Base-by-base conservation (phyloP, 441 rosid genomes). In the Erodium moschatum region DNA sequence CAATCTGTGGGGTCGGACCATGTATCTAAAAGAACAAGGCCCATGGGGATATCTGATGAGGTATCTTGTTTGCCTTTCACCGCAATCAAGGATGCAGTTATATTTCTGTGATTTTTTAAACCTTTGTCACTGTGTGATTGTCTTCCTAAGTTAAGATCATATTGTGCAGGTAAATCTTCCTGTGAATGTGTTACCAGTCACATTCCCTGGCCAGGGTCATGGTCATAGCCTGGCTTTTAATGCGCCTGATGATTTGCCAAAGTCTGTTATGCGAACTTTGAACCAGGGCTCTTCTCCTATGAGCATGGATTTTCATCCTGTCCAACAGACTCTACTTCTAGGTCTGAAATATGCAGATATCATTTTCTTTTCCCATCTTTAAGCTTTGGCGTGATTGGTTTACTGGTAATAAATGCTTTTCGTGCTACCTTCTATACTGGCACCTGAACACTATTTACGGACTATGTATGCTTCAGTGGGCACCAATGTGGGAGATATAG, bases 251-350 rank as follows among this genome's bases (percentile, higher is more conserved):
- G 91, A 87, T 82, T 82, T 89, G 81, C 96, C 92, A 61, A 87
- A 84, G 86, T 78, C 70, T 71, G 81, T 78, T 71, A 84, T 85
- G 69, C 69, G 66, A 83, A 77, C 77, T 54, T 81, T 89, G 66
- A 78, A 11, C 74, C 89, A 87, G 81, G 85, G 87, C 9, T 84
- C 96, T 67, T 76, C 85, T 65, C 88, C 84, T 48, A 89, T 76
- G 82, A 89, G 91, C 80, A 89, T 89, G 93, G 96, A 89, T 81
- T 89, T 89, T 76, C 93, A 89, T 78, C 93, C 93, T 0, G 61
- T 74, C 67, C 89, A 86, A 71, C 96, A 85, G 72, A 84, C 78
- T 76, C 68, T 89, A 35, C 92, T 89, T 72, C 89, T 89, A 20
- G 91, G 96, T 89, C 67, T 76, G 86, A 13, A 10, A 21, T 50